Percentiles rank a stretch among this genome's conserved stretches.
Conservation (phyloP, 306 rosid genomes). For the Neltuma alba region DNA sequence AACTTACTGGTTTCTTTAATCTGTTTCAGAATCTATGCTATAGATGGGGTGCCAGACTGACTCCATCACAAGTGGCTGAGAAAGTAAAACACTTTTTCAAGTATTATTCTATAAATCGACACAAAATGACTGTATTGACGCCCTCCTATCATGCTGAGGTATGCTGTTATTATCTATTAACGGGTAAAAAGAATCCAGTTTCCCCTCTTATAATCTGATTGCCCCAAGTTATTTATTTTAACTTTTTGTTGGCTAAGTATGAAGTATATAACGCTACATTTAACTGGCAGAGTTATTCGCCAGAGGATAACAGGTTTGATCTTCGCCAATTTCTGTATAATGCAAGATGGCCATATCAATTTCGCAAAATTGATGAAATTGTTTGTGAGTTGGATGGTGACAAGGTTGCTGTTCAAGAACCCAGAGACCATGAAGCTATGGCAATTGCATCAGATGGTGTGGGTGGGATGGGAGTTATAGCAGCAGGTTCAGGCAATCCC, state of each 20-base stretch:
- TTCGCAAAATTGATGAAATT: constrained; percentile 82
- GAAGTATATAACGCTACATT: constrained; percentile 25
- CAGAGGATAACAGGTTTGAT: constrained; percentile 91
- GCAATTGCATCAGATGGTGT: constrained; percentile 51
- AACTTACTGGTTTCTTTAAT: constrained; percentile 21
- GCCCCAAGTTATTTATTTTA: background rate
- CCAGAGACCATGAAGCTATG: constrained; percentile 44
- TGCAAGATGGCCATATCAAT: constrained; percentile 92
- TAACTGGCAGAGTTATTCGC: constrained; percentile 85
- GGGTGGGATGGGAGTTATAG: constrained; percentile 91
- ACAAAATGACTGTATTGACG: constrained; percentile 88
- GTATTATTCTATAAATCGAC: constrained; percentile 91
- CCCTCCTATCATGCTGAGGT: constrained; percentile 99
- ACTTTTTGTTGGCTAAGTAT: constrained; percentile 6
- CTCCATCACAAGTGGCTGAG: constrained; percentile 88
- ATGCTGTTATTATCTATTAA: constrained; percentile 1
- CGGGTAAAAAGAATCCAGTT: background rate
- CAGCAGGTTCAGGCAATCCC: constrained; percentile 96
- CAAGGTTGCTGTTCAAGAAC: constrained; percentile 45
- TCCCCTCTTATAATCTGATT: background rate
- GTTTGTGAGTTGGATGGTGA: constrained; percentile 62
- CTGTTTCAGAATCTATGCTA: constrained; percentile 79
- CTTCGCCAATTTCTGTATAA: constrained; percentile 91
- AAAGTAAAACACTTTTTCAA: constrained; percentile 95
- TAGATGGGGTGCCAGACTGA: constrained; percentile 80